Evolutionary conservation across 2,329 filamentous ascomycete genomes (phyloP), one percentile per base, ranked within the genome.

Genomic region (Emergomyces africanus): DNA sequence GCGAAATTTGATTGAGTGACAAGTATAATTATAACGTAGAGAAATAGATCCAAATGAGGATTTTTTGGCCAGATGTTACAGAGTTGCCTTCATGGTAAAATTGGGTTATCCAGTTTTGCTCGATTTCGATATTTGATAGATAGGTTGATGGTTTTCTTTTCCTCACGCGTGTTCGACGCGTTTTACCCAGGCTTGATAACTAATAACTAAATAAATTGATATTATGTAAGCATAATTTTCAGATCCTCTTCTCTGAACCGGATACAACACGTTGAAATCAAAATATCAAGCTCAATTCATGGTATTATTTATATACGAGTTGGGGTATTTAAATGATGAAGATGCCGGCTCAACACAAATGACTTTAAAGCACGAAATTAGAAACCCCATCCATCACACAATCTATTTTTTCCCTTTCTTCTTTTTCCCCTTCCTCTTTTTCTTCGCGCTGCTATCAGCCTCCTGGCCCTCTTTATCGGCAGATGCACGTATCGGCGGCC

Each of bases 391-490:
- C 50, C 18, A 44, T 54, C 15, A 30, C 8, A 42, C 2, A 5
- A 30, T 28, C 75, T 68, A 74, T 62, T 72, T 73, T 69, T 74
- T 77, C 57, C 69, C 68, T 42, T 69, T 72, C 66, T 73, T 76
- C 68, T 76, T 77, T 65, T 75, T 78, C 67, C 75, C 78, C 62
- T 75, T 77, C 57, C 75, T 77, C 60, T 75, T 76, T 59, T 74
- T 73, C 58, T 76, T 63, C 18, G 68, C 69, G 57, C 68, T 65
- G 57, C 66, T 66, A 44, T 74, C 68, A 4, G n/a, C 57, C 33
- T 66, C 67, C 59, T 68, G 65, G 41, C 60, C 66, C 61, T 74
- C 66, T 20, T 61, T 56, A 61, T 53, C 48, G 49, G 20, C 20
- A 25, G 57, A 59, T 56, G 64, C 61, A 61, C 64, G 74, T 59